These are phyloP conservation scores for Phytopythium ostracodes DNA, from an alignment of 352 stramenopile species.

Conservation along the genomic window DNA sequence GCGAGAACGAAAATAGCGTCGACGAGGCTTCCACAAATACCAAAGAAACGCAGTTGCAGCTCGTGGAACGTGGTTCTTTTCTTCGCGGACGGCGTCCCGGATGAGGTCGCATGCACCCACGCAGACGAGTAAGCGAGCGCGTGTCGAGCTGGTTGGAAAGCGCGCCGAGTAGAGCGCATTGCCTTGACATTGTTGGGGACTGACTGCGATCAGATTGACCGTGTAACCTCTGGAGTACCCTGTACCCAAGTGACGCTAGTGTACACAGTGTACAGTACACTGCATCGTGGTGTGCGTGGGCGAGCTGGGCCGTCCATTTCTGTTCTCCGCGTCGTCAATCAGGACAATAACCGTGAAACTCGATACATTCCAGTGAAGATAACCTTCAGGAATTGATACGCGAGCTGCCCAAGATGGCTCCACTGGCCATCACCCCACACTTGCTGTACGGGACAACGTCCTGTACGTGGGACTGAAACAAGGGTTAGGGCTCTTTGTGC, in stretches of 20 bases:
- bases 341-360: not conserved
- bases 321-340: constrained; percentile 5
- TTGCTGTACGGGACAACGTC: constrained; percentile 2
- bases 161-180: too few species aligned
- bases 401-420: constrained; percentile 2
- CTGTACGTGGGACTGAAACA: constrained; percentile 4
- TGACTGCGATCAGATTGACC: not conserved
- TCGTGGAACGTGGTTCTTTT: not conserved
- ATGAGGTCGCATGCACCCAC: not conserved
- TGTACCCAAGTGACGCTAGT: not conserved
- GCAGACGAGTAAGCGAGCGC: not conserved
- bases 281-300: not conserved
- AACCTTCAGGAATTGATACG: not conserved
- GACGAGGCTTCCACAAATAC: not conserved
- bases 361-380: not conserved
- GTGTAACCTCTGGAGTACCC: not conserved
- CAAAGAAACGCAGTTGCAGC: constrained; percentile 7
- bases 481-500: not conserved
- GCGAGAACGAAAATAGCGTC: not conserved
- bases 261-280: too few species aligned
- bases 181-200: not conserved
- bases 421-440: not conserved
- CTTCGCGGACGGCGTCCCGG: not conserved
- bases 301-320: not conserved
- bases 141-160: too few species aligned